Percentiles rank a stretch among this genome's conserved stretches.
These are phyloP conservation scores for Saccharomycopsis sp. DNA, from an alignment of 805 yeast species.

Conservation along the genomic window DNA sequence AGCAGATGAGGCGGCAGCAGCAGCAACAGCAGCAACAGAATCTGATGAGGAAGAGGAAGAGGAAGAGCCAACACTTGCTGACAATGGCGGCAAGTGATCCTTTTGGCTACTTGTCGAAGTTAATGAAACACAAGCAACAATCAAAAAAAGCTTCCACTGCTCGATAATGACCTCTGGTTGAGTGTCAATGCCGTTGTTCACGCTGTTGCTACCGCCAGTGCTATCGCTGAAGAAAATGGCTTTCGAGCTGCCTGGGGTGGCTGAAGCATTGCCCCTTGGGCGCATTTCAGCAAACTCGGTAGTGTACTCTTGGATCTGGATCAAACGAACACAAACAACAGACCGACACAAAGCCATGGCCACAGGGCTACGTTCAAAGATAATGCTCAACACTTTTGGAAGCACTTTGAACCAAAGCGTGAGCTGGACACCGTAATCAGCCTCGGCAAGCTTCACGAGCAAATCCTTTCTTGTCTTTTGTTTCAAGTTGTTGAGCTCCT, in stretches of 20 bases:
- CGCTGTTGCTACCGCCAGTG: conserved; percentile 8
- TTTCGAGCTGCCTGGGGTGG: conserved; percentile 12
- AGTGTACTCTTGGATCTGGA: conserved; percentile 71
- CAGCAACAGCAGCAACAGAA: too few relatives aligned
- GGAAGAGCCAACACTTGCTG: conserved; percentile 28
- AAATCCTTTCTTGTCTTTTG: conserved; percentile 52
- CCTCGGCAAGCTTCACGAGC: conserved; percentile 71
- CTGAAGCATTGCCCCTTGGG: conserved; percentile 23
- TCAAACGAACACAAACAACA: conserved; percentile 79
- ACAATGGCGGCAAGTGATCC: conserved; percentile 49
- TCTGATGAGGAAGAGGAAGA: background rate
- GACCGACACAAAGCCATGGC: conserved; percentile 91
- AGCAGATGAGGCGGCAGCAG: too few relatives aligned
- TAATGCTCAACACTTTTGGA: conserved; percentile 61
- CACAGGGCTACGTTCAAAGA: conserved; percentile 79
- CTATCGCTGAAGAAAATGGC: too few relatives aligned
- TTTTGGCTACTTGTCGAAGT: conserved; percentile 86
- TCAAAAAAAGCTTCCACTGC: conserved; percentile 83
- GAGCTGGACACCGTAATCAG: conserved; percentile 90
- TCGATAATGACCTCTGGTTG: conserved; percentile 68
- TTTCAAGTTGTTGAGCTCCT: conserved; percentile 56
- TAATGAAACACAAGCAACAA: conserved; percentile 85
- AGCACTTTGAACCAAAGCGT: conserved; percentile 92
- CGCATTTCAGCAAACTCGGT: conserved; percentile 42
- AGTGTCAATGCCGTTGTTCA: conserved; percentile 22